These are phyloP conservation scores for Cystobasidium tubakii DNA, from an alignment of 768 basidiomycete species.

Conservation along the genomic window DNA sequence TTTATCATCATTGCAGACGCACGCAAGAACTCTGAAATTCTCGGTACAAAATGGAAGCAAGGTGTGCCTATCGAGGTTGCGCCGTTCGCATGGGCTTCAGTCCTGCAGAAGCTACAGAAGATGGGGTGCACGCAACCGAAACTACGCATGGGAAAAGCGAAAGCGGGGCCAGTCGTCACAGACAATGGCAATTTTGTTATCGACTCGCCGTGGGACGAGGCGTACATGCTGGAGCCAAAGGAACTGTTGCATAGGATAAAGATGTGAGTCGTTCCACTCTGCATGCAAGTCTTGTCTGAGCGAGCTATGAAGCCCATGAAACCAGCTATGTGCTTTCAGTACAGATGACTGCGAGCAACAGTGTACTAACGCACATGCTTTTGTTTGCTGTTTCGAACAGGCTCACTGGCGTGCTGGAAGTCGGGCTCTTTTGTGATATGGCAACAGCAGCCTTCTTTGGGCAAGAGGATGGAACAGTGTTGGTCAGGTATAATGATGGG, in stretches of 20 bases:
- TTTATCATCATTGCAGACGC: conserved; percentile 92
- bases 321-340: too few species aligned
- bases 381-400: too few species aligned
- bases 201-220: conserved; percentile 79
- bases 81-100: conserved; percentile 88
- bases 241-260: conserved; percentile 77
- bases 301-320: too few species aligned
- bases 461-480: conserved; percentile 42
- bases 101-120: conserved; percentile 57
- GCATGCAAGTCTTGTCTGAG: too few species aligned
- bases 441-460: conserved; percentile 90
- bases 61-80: conserved; percentile 96
- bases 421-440: conserved; percentile 90
- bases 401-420: conserved; percentile 97
- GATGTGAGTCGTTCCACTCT: conserved; percentile 42
- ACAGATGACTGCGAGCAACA: too few species aligned
- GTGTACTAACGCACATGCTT: too few species aligned
- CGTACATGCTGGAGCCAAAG: conserved; percentile 54
- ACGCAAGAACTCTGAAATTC: conserved; percentile 64
- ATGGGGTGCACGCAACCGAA: conserved; percentile 55
- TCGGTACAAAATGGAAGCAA: conserved; percentile 56
- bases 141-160: conserved; percentile 71
- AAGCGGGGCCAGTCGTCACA: conserved; percentile 88
- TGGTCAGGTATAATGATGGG: conserved; percentile 36
- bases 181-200: conserved; percentile 97